phyloP scores from a whole-genome alignment of 2,329 filamentous ascomycete species.

The Fusarium coicis region DNA sequence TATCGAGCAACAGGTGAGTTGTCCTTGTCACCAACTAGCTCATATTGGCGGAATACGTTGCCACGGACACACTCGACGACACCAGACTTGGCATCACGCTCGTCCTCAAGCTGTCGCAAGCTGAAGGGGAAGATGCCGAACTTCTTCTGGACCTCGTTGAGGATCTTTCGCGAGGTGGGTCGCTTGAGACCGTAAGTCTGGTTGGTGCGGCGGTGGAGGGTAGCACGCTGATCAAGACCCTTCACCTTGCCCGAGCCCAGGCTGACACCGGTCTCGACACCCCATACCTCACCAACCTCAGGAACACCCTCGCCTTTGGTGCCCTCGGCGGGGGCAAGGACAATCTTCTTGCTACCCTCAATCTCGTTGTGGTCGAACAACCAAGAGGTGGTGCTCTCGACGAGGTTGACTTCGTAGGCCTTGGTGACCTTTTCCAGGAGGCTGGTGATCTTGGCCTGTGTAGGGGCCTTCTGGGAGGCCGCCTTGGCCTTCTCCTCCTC shows the following conservation, averaged over 20 bases:
- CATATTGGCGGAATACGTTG: slow-evolving; percentile 94
- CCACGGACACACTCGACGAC: slow-evolving; percentile 95
- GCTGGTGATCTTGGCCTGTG: slow-evolving; percentile 86
- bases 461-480: slow-evolving; percentile 81
- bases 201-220: slow-evolving; percentile 90
- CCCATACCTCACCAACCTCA: slow-evolving; percentile 94
- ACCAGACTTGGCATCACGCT: slow-evolving; percentile 94
- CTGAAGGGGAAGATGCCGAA: slow-evolving; percentile 99
- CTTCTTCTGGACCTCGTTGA: slow-evolving; percentile 96
- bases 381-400: slow-evolving; percentile 99
- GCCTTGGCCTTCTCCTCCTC: slow-evolving; percentile 98
- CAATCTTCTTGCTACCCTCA: slow-evolving; percentile 97
- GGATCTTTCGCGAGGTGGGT: slow-evolving; percentile 88
- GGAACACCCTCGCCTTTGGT: slow-evolving; percentile 90
- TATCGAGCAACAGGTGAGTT: slow-evolving; percentile 84
- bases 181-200: slow-evolving; percentile 95
- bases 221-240: slow-evolving; percentile 85
- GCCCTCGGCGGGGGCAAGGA: slow-evolving; percentile 85
- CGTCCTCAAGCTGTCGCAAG: slow-evolving; percentile 94
- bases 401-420: slow-evolving; percentile 88
- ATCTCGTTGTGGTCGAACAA: slow-evolving; percentile 97
- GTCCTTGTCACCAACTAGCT: slow-evolving; percentile 95
- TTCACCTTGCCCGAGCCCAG: slow-evolving; percentile 95
- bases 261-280: slow-evolving; percentile 94
- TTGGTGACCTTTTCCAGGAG: slow-evolving; percentile 93